Conservation (phyloP, 169 alveolate species). For the Babesia caballi region DNA sequence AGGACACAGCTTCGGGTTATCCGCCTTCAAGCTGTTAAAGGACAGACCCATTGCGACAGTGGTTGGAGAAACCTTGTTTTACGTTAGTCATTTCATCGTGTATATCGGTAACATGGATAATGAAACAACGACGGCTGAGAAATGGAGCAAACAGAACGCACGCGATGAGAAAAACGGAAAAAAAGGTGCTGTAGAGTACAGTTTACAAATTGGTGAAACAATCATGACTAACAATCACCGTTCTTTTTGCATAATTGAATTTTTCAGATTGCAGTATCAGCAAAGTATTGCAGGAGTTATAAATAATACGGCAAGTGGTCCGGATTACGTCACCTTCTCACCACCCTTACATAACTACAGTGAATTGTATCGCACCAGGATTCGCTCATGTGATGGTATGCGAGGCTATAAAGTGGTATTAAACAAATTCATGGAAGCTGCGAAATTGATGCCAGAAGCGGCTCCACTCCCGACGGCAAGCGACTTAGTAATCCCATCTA, state of each 20-base stretch:
- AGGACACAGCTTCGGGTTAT: conserved; percentile 91
- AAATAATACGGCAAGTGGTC: too few species aligned
- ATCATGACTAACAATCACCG: not conserved
- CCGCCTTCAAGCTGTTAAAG: conserved; percentile 53
- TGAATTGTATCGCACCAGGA: conserved; percentile 11
- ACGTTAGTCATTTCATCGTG: conserved; percentile 35
- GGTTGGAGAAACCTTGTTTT: conserved; percentile 34
- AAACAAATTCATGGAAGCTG: conserved; percentile 3
- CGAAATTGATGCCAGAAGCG: not conserved
- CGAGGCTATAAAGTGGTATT: not conserved
- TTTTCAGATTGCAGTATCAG: not conserved
- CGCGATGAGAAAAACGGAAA: not conserved
- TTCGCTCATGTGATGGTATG: not conserved
- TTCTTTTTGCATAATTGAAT: too few species aligned
- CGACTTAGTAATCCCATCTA: conserved; percentile 4
- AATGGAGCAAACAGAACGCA: not conserved
- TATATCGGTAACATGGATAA: conserved; percentile 42
- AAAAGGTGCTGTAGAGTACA: too few species aligned
- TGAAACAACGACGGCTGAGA: too few species aligned
- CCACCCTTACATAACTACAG: too few species aligned
- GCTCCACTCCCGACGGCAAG: too few species aligned
- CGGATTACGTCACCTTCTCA: too few species aligned
- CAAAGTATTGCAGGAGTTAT: not conserved
- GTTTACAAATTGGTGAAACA: not conserved
- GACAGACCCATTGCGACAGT: conserved; percentile 54